Evolutionary conservation across 352 stramenopile genomes (phyloP), one percentile per base, ranked within the genome.

Genomic region (Globisporangium abappressorium): DNA sequence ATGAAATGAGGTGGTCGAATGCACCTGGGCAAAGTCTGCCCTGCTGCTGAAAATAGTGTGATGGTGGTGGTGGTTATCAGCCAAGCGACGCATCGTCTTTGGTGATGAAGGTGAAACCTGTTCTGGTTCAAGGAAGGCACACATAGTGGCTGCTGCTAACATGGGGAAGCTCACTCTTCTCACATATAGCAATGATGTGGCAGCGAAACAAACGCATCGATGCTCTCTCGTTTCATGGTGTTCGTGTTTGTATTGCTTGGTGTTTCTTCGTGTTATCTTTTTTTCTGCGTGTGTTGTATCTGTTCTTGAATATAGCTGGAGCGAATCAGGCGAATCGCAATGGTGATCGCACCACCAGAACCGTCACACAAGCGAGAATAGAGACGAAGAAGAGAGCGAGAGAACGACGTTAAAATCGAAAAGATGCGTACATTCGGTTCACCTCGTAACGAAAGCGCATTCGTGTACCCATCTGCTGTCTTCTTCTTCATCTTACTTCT

Each of bases 341-440:
- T 18, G 4, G 24, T 30, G 18, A 12, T 20, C 38, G 26, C 28
- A 65, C 55, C 64, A 64, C 54, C 64, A 58, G 64, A 69, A 63
- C 46, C 54, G 56, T 28, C 54, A 57, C 24, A 47, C 43, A n/a
- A 41, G 43, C 60, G 15, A 43, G 14, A 34, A 20, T 46, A 46
- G 38, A 46, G 38, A 28, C 24, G 22, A 34, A 5, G 22, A 34
- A 5, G 14, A 30, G 30, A 34, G 43, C 9, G 26, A 43, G 28
- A 2, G 4, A 60, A 18, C 18, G 43, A 24, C 18, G 43, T 24
- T 41, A 18, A 60, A 60, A 60, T 28, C 49, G 22, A 56, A 60
- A 41, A 60, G 54, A 33, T 20, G 54, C 28, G 36, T 60, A 60
- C 54, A 60, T 60, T 60, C 28, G 6, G 28, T 26, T 60, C 54